Percentiles rank a stretch among this genome's conserved stretches.
phyloP scores from a whole-genome alignment of 139 green algal species.

The Ettlia oleoabundans region DNA sequence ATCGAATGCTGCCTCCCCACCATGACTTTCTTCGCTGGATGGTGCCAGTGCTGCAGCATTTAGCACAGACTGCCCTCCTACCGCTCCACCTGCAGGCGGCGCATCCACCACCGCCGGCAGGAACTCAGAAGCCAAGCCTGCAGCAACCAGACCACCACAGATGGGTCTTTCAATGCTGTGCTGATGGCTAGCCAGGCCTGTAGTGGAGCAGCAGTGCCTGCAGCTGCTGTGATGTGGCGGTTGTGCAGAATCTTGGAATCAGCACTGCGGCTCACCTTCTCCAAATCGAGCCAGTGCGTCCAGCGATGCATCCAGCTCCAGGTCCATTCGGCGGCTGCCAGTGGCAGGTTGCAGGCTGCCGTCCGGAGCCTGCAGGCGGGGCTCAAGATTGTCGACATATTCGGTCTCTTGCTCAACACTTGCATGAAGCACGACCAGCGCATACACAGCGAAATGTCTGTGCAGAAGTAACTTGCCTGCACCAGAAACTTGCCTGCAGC shows the following conservation, averaged over 20 bases:
- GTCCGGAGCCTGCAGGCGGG: neutral
- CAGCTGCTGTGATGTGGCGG: no score
- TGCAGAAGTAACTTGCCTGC: no score
- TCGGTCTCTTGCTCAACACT: no score
- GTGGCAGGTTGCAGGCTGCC: slow-evolving; percentile 6
- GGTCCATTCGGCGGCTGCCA: slow-evolving; percentile 25
- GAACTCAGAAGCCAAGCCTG: slow-evolving; percentile 27
- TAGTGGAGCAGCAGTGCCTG: neutral
- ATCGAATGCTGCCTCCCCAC: no score
- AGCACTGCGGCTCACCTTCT: no score
- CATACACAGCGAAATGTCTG: no score
- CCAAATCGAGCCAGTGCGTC: neutral
- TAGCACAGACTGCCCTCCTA: neutral
- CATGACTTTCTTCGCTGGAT: no score
- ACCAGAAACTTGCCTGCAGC: slow-evolving; percentile 27
- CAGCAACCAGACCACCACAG: neutral
- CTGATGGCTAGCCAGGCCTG: no score
- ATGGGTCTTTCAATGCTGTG: neutral
- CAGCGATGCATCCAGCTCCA: neutral
- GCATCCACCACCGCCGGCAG: neutral
- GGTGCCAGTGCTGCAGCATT: neutral
- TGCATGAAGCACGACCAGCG: no score
- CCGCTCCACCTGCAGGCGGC: neutral
- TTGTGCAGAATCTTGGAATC: no score
- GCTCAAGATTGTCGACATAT: neutral